These are phyloP conservation scores for Oenanthe sinensis DNA, from an alignment of 129 eudicot species.

Conservation along the genomic window DNA sequence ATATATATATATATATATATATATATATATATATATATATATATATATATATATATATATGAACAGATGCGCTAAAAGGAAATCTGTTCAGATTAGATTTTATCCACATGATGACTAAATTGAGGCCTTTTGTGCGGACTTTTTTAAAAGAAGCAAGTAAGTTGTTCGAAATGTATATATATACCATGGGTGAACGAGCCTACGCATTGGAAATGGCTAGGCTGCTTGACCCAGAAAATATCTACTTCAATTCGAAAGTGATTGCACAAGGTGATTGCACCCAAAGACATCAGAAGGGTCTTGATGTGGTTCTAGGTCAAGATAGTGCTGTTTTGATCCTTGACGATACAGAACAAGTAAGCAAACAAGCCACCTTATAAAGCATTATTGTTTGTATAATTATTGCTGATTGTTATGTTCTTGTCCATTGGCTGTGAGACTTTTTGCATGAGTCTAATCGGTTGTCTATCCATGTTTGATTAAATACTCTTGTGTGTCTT, in stretches of 20 bases:
- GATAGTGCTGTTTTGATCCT: conserved; percentile 70
- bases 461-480: not conserved
- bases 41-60: not conserved
- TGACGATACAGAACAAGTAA: conserved; percentile 80
- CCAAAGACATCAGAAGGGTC: conserved; percentile 61
- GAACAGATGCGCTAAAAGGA: conserved; percentile 40
- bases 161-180: conserved; percentile 75
- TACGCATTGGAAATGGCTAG: conserved; percentile 81
- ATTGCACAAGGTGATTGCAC: conserved; percentile 63
- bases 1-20: not conserved
- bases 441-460: not conserved
- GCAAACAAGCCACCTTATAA: not conserved
- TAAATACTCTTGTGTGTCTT: not conserved
- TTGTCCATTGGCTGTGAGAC: not conserved
- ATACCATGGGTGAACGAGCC: conserved; percentile 76
- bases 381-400: not conserved
- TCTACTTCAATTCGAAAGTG: conserved; percentile 56
- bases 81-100: conserved; percentile 42
- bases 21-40: not conserved
- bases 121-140: conserved; percentile 64
- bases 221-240: conserved; percentile 53
- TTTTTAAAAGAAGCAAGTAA: conserved; percentile 65
- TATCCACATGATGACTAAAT: conserved; percentile 62
- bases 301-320: conserved; percentile 68
- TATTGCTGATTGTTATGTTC: not conserved